Conservation (phyloP, 768 basidiomycete species). For the Rhodotorula graminis region DNA sequence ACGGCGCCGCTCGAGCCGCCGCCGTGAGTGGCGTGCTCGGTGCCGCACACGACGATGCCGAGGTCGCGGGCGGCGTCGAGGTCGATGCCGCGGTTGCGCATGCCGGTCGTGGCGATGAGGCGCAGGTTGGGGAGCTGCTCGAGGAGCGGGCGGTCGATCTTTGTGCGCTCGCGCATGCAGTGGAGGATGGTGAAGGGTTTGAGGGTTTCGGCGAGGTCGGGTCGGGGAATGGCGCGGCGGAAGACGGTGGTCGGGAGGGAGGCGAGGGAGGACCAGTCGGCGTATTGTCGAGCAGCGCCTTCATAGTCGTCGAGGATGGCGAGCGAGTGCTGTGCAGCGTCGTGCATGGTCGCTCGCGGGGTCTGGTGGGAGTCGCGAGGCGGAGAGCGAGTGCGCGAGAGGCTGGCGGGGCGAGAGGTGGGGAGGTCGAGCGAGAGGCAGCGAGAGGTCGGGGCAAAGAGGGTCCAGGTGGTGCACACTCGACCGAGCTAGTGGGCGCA, state of each 20-base stretch:
- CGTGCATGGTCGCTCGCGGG: too few species aligned
- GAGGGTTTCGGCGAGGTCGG: conserved; percentile 54
- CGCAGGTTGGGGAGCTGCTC: conserved; percentile 59
- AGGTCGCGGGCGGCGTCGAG: conserved; percentile 52
- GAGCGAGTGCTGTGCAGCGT: conserved; percentile 39
- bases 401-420: too few species aligned
- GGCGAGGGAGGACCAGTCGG: conserved; percentile 55
- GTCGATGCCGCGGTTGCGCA: conserved; percentile 54
- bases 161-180: conserved; percentile 65
- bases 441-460: too few species aligned
- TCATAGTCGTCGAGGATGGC: conserved; percentile 65
- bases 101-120: conserved; percentile 60
- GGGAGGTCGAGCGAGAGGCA: too few species aligned
- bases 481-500: too few species aligned
- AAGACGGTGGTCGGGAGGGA: conserved; percentile 45
- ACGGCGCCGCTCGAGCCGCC: conserved; percentile 49
- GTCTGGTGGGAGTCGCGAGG: background rate
- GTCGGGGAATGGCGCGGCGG: conserved; percentile 53
- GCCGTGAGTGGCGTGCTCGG: conserved; percentile 38
- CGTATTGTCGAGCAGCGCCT: conserved; percentile 53
- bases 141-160: conserved; percentile 54
- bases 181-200: conserved; percentile 58
- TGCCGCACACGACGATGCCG: conserved; percentile 57
- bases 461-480: too few species aligned
- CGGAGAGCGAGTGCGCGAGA: too few species aligned